A percentile compares a stretch with the other conserved stretches of the same genome.
phyloP scores from a whole-genome alignment of 1,139 yeast species.

The Yamadazyma mexicana region DNA sequence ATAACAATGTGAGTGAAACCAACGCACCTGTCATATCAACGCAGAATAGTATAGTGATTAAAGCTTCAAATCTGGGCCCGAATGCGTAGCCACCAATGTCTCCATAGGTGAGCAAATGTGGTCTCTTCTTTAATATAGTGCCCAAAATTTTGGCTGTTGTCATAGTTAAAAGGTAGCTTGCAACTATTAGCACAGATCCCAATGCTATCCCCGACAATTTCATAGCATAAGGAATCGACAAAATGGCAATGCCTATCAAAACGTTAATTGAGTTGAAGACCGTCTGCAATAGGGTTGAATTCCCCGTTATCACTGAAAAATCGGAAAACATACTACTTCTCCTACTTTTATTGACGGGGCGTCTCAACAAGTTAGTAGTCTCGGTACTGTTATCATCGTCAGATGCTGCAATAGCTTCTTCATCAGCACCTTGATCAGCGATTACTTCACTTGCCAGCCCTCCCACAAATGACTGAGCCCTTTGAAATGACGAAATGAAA shows the following conservation, averaged over 20 bases:
- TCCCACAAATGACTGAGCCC: slow-evolving; percentile 65
- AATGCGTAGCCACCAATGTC: slow-evolving; percentile 48
- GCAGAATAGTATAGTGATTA: slow-evolving; percentile 71
- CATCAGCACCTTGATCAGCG: slow-evolving; percentile 1
- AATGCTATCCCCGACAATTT: slow-evolving; percentile 77
- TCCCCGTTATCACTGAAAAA: slow-evolving; percentile 21
- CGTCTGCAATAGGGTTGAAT: slow-evolving; percentile 78
- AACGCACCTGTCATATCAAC: slow-evolving; percentile 79
- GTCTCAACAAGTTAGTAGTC: slow-evolving; percentile 8
- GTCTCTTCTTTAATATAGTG: slow-evolving; percentile 27
- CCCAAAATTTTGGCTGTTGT: slow-evolving; percentile 63
- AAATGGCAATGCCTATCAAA: slow-evolving; percentile 80
- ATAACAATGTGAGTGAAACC: slow-evolving; percentile 71
- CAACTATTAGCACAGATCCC: slow-evolving; percentile 54
- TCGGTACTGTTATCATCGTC: slow-evolving; percentile 16
- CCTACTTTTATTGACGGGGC: slow-evolving; percentile 11
- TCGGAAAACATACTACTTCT: slow-evolving; percentile 17
- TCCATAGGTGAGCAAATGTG: slow-evolving; percentile 37
- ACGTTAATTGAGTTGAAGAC: slow-evolving; percentile 85
- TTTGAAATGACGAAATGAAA: slow-evolving; percentile 73
- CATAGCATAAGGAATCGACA: slow-evolving; percentile 81
- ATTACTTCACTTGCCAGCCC: neutral
- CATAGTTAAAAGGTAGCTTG: slow-evolving; percentile 63
- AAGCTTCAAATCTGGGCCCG: slow-evolving; percentile 47
- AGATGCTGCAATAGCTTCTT: slow-evolving; percentile 5